Percentiles rank a stretch among this genome's conserved stretches.
These are phyloP conservation scores for Fusarium falciforme DNA, from an alignment of 2,329 filamentous ascomycete genomes.

Conservation along the genomic window DNA sequence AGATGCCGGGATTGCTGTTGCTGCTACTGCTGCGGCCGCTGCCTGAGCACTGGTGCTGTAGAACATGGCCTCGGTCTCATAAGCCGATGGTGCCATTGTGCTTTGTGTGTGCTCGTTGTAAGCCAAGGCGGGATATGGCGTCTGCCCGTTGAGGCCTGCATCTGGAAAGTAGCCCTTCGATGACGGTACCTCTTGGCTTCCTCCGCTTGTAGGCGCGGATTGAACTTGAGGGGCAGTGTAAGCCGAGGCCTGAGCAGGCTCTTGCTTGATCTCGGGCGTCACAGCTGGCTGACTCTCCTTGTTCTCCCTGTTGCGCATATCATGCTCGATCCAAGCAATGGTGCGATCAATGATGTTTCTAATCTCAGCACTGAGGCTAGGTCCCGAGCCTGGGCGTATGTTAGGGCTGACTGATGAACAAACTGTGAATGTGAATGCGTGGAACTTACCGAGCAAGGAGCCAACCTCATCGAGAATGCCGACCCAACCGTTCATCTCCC, in stretches of 20 bases:
- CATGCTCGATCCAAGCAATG: conserved; percentile 63
- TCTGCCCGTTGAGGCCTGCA: conserved; percentile 39
- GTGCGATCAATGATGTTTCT: conserved; percentile 62
- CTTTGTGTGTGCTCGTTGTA: conserved; percentile 46
- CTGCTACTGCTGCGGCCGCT: conserved; percentile 28
- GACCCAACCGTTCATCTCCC: conserved; percentile 78
- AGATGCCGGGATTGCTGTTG: conserved; percentile 36
- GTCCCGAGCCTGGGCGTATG: conserved; percentile 54
- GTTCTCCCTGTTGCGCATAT: conserved; percentile 54
- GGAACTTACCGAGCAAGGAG: conserved; percentile 70
- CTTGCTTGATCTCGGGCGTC: conserved; percentile 51
- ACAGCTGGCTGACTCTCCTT: conserved; percentile 27
- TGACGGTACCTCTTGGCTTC: conserved; percentile 33
- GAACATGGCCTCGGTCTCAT: conserved; percentile 46
- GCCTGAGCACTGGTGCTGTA: conserved; percentile 43
- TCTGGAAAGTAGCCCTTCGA: conserved; percentile 48
- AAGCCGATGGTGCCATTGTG: conserved; percentile 36
- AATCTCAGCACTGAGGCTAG: conserved; percentile 58
- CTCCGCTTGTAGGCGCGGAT: conserved; percentile 19
- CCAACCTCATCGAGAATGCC: conserved; percentile 75
- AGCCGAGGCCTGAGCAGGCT: conserved; percentile 44
- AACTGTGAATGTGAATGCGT: not conserved
- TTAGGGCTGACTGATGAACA: conserved; percentile 24
- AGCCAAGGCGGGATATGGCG: conserved; percentile 46
- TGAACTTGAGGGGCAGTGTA: conserved; percentile 29